Base-by-base conservation (phyloP, 345 rosid species). In the Dipteronia dyeriana region DNA sequence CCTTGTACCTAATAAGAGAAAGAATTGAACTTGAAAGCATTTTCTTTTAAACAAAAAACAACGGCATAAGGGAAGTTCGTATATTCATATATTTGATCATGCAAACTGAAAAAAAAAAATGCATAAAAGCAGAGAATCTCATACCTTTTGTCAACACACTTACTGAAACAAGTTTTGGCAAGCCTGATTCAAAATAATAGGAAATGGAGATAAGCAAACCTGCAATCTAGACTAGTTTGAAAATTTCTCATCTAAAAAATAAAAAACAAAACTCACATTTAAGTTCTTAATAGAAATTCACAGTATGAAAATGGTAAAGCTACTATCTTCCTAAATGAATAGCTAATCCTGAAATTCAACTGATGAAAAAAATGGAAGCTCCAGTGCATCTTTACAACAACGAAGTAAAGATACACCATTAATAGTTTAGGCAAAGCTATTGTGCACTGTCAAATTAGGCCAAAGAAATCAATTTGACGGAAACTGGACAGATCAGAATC, bases 111-210 rank as follows among this genome's bases (percentile, higher is more conserved):
- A 29, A 49, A 69, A 76, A 69, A 76, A 68, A 9, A 54, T 45
- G 16, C 26, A 73, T 8, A 53, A 53, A n/a, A 62, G 23, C 19
- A 64, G 8, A 60, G 59, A n/a, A 14, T 73, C 11, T 47, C 83
- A 41, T 84, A 94, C 99, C 93, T 91, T 80, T 87, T 97, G 86
- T 94, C 99, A 9, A 97, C 91, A 53, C 99, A 97, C 81, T 97
- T 97, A 77, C 74, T 82, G 84, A 97, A 97, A 82, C 99, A 97
- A 31, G 97, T 88, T 82, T 89, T 90, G 45, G 91, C 87, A 75
- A 94, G 94, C 98, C 99, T 94, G 94, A 76, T 83, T 9, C 13
- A 80, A 73, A 17, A 73, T 22, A 74, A 47, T 26, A 74, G 25
- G 17, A 54, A 77, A 45, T 68, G 16, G 20, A 34, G 17, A 74